A percentile compares a stretch with the other conserved stretches of the same genome.
Conservation (phyloP, 73 alveolate species). For the Tetrahymena malaccensis region DNA sequence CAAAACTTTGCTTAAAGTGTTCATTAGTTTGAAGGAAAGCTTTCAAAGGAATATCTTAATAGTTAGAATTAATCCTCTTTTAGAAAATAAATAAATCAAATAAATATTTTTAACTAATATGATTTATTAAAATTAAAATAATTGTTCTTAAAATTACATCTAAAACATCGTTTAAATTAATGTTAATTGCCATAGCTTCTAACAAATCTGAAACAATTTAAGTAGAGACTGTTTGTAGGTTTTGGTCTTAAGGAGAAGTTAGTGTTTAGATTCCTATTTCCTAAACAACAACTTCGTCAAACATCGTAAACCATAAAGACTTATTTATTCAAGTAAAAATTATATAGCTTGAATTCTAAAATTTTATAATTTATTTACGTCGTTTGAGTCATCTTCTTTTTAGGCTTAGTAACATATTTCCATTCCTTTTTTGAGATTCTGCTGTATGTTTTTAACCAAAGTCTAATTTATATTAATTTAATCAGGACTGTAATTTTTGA, state of each 20-base stretch:
- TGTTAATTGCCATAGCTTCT: not conserved
- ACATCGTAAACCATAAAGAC: not conserved
- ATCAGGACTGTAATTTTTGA: not conserved
- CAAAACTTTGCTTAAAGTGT: not conserved
- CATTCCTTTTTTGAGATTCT: not conserved
- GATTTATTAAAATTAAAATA: no score
- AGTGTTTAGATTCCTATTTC: not conserved
- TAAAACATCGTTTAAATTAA: not conserved
- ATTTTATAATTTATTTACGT: not conserved
- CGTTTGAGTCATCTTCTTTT: not conserved
- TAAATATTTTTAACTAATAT: no score
- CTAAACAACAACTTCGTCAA: not conserved
- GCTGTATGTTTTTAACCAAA: not conserved
- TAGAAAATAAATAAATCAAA: not conserved
- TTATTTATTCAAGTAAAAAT: not conserved
- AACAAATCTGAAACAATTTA: not conserved
- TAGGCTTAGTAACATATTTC: not conserved
- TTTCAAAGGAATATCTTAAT: not conserved
- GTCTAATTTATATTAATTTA: not conserved
- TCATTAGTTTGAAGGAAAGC: not conserved
- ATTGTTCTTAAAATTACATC: not conserved
- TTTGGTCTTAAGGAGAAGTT: not conserved
- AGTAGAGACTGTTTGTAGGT: not conserved
- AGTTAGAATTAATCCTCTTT: not conserved
- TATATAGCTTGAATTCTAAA: not conserved